These are phyloP conservation scores for Phaeoacremonium minimum DNA, from an alignment of 2,329 filamentous ascomycete species.

Conservation along the genomic window DNA sequence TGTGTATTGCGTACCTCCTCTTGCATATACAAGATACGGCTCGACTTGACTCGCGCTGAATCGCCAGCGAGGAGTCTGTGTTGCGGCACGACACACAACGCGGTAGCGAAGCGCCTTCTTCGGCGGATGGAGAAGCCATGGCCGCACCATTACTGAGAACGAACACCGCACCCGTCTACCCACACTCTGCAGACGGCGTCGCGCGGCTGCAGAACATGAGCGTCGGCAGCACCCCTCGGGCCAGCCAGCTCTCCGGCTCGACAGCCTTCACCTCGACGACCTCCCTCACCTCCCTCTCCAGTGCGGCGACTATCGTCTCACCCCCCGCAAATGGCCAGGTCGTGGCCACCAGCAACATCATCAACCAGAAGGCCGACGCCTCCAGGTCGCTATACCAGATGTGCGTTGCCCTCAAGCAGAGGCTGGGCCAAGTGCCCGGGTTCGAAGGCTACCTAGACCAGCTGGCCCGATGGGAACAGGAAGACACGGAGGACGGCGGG, in stretches of 20 bases:
- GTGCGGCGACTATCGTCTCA: constrained; percentile 33
- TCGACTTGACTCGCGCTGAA: too few relatives aligned
- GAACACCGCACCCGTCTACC: constrained; percentile 53
- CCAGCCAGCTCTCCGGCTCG: constrained; percentile 60
- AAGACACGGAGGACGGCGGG: constrained; percentile 58
- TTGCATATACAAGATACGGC: too few relatives aligned
- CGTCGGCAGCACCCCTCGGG: constrained; percentile 48
- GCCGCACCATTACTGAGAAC: constrained; percentile 56
- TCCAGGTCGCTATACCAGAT: constrained; percentile 92
- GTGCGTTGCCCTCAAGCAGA: constrained; percentile 78
- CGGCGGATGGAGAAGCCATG: constrained; percentile 49
- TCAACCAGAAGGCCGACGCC: constrained; percentile 93
- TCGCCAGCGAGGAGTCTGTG: too few relatives aligned
- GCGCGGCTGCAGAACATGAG: constrained; percentile 44
- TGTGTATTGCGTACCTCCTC: too few relatives aligned
- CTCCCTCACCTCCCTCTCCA: constrained; percentile 45
- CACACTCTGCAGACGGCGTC: constrained; percentile 41
- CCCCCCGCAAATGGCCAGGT: constrained; percentile 54
- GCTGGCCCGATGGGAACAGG: constrained; percentile 63
- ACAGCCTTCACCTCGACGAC: constrained; percentile 50
- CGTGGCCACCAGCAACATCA: constrained; percentile 84
- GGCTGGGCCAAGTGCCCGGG: constrained; percentile 76
- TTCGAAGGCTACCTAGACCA: constrained; percentile 73
- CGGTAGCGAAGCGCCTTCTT: too few relatives aligned
- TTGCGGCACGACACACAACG: too few relatives aligned